phyloP scores from a whole-genome alignment of 345 rosid genomes.

The Kandelia obovata region DNA sequence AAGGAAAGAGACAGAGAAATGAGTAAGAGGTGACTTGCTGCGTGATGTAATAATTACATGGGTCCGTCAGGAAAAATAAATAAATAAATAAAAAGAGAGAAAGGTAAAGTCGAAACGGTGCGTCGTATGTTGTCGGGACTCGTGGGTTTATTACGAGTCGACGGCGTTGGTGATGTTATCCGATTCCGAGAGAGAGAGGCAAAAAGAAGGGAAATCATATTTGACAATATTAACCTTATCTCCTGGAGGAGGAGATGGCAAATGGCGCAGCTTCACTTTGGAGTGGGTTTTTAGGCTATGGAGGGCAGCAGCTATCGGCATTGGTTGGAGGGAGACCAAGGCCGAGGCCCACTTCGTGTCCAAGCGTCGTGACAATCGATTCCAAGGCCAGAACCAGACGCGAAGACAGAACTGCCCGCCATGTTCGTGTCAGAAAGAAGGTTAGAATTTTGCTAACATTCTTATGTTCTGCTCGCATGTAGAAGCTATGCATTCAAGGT shows the following conservation, averaged over 20 bases:
- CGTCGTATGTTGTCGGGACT: too few species aligned
- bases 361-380: constrained; percentile 28
- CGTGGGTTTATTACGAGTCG: too few species aligned
- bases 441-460: constrained; percentile 27
- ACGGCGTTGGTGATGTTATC: too few species aligned
- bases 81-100: too few species aligned
- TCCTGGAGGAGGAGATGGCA: background rate
- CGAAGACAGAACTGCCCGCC: constrained; percentile 81
- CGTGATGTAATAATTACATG: too few species aligned
- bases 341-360: background rate
- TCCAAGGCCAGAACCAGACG: constrained; percentile 62
- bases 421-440: constrained; percentile 89
- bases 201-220: background rate
- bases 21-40: too few species aligned
- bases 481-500: background rate
- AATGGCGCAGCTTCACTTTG: constrained; percentile 13
- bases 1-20: too few species aligned
- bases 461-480: background rate
- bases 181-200: too few species aligned
- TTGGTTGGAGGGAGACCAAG: constrained; percentile 20
- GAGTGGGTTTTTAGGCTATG: constrained; percentile 15
- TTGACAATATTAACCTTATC: background rate
- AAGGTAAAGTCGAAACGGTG: too few species aligned
- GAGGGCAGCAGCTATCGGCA: constrained; percentile 22
- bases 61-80: too few species aligned